Conservation (phyloP, 2,329 filamentous ascomycete genomes). For the Monilinia fructigena region DNA sequence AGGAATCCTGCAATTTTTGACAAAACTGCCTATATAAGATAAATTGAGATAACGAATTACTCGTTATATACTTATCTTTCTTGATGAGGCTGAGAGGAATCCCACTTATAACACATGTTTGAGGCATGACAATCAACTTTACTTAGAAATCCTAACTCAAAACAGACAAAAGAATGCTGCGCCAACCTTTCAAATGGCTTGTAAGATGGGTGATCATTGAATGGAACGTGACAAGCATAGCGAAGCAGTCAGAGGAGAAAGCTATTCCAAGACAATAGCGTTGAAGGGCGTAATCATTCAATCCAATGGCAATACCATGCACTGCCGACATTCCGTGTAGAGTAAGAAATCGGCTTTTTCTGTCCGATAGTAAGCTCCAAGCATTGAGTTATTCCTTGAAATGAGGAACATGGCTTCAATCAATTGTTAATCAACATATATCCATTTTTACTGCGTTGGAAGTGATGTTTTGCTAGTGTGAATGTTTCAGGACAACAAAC, state of each 20-base stretch:
- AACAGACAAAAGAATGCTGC: not conserved
- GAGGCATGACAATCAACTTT: not conserved
- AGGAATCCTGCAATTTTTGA: not conserved
- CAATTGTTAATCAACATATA: no score
- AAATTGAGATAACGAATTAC: not conserved
- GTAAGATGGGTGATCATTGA: not conserved
- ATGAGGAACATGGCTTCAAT: not conserved
- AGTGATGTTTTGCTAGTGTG: no score
- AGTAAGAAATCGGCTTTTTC: not conserved
- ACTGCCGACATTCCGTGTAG: conserved; percentile 2
- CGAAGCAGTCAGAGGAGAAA: not conserved
- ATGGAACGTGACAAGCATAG: not conserved
- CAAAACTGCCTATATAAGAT: not conserved
- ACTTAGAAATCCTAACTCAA: not conserved
- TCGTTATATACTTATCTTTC: not conserved
- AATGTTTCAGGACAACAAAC: not conserved
- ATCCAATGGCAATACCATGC: not conserved
- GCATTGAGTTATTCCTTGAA: not conserved
- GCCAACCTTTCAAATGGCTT: not conserved
- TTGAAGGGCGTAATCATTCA: not conserved
- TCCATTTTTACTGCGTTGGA: no score
- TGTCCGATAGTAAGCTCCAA: not conserved
- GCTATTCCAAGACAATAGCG: conserved; percentile 5
- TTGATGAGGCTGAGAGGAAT: not conserved
- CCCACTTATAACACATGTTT: not conserved